Evolutionary conservation across 1,284 basidiomycete species (phyloP).

Genomic region (Crucibulum cyathiforme): DNA sequence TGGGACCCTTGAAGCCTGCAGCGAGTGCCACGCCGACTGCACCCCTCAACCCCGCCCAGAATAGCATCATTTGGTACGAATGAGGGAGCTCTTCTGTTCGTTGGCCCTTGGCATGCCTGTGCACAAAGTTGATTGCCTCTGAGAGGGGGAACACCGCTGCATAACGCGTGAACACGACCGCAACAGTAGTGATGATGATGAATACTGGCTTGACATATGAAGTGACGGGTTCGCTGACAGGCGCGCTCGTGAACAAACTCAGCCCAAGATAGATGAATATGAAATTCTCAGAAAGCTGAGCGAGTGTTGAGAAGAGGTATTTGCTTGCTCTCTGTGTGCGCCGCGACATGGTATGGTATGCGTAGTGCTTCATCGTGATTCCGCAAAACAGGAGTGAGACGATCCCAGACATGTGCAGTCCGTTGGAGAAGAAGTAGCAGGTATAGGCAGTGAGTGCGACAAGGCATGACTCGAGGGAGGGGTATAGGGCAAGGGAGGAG

Average conservation of each 20-base stretch:
- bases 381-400: slow-evolving; percentile 98
- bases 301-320: slow-evolving; percentile 92
- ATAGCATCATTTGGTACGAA: slow-evolving; percentile 98
- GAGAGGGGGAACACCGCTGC: slow-evolving; percentile 98
- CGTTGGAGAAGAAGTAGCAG: slow-evolving; percentile 98
- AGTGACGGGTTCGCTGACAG: slow-evolving; percentile 73
- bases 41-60: slow-evolving; percentile 97
- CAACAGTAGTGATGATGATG: slow-evolving; percentile 88
- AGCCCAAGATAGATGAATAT: slow-evolving; percentile 99
- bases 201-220: slow-evolving; percentile 96
- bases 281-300: slow-evolving; percentile 97
- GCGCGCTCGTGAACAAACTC: slow-evolving; percentile 89
- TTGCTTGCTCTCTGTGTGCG: slow-evolving; percentile 95
- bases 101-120: slow-evolving; percentile 82
- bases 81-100: slow-evolving; percentile 89
- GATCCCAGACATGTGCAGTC: slow-evolving; percentile 94
- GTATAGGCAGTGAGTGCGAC: slow-evolving; percentile 96
- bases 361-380: slow-evolving; percentile 99
- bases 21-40: slow-evolving; percentile 98
- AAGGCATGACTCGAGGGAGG: slow-evolving; percentile 93
- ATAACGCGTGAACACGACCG: slow-evolving; percentile 95
- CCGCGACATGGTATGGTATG: slow-evolving; percentile 98
- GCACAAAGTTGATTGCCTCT: slow-evolving; percentile 92
- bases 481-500: slow-evolving; percentile 86
- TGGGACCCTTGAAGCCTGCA: slow-evolving; percentile 91